Evolutionary conservation across 140 eudicot species (phyloP).

Genomic region (Ambrosia hybrid): DNA sequence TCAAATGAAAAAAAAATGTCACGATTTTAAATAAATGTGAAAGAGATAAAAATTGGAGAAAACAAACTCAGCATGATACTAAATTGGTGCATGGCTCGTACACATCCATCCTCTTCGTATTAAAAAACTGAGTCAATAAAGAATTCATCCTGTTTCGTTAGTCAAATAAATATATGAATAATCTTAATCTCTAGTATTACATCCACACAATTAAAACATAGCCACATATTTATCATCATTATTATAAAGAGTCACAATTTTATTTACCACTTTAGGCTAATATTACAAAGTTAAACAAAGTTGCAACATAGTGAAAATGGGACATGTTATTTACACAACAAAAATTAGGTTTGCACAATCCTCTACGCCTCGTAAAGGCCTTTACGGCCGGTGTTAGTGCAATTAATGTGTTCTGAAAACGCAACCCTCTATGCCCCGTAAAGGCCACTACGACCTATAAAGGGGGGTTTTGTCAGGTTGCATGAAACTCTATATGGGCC

Average conservation of each 20-base stretch:
- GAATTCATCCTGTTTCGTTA: constrained; percentile 59
- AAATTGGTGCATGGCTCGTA: constrained; percentile 84
- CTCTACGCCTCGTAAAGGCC: no score
- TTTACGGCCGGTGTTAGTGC: no score
- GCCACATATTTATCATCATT: neutral
- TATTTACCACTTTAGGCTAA: neutral
- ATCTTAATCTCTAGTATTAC: constrained; percentile 25
- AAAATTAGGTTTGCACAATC: no score
- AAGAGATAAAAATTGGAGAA: no score
- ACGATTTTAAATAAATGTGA: no score
- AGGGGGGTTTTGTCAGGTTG: no score
- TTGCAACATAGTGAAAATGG: neutral
- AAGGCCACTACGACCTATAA: no score
- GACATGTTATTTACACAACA: no score
- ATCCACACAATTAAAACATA: constrained; percentile 22
- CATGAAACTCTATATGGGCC: no score
- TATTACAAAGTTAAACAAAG: neutral
- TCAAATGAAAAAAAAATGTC: no score
- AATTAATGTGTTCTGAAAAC: no score
- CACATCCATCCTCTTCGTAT: constrained; percentile 73
- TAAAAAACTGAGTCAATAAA: constrained; percentile 63
- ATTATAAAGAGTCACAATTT: neutral
- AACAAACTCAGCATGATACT: constrained; percentile 22
- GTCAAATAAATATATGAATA: constrained; percentile 19
- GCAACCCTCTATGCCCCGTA: no score